These are phyloP conservation scores for Acacia crassicarpa DNA, from an alignment of 306 rosid genomes.

Conservation along the genomic window DNA sequence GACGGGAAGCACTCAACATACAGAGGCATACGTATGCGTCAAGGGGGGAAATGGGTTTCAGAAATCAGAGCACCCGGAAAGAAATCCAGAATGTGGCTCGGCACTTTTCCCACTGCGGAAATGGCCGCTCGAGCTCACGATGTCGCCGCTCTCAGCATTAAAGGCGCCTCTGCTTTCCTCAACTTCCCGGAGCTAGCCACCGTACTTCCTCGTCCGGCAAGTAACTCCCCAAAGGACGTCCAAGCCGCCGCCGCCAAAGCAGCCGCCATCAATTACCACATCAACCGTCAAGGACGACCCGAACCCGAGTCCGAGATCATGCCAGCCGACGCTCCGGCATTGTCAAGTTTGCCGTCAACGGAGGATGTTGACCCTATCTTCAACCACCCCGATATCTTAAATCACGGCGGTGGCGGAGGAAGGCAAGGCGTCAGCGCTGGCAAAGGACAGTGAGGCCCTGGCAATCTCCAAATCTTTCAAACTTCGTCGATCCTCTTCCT, in stretches of 20 bases:
- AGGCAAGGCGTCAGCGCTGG: too few relatives aligned
- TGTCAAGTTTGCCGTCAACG: constrained; percentile 29
- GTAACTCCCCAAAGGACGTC: constrained; percentile 61
- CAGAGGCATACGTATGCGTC: constrained; percentile 85
- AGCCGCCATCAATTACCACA: constrained; percentile 32
- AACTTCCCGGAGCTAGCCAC: constrained; percentile 70
- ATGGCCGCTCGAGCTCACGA: constrained; percentile 95
- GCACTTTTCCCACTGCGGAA: constrained; percentile 69
- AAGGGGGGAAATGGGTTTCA: constrained; percentile 93
- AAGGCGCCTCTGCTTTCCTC: constrained; percentile 68
- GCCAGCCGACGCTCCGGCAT: constrained; percentile 21
- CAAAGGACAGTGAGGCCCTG: too few relatives aligned
- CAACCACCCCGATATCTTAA: constrained; percentile 69
- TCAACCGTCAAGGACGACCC: neutral
- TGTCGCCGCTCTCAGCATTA: constrained; percentile 69
- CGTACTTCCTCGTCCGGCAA: constrained; percentile 59
- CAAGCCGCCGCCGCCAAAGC: constrained; percentile 73
- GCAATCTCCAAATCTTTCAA: too few relatives aligned
- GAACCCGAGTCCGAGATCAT: constrained; percentile 22
- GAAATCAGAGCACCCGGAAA: constrained; percentile 84
- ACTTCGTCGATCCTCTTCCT: too few relatives aligned
- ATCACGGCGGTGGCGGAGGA: neutral
- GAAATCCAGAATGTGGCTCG: constrained; percentile 89
- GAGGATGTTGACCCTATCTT: constrained; percentile 55
- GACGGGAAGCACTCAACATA: constrained; percentile 52